Base-by-base conservation (phyloP, 768 basidiomycete genomes). In the Boletus tylopilopsis region DNA sequence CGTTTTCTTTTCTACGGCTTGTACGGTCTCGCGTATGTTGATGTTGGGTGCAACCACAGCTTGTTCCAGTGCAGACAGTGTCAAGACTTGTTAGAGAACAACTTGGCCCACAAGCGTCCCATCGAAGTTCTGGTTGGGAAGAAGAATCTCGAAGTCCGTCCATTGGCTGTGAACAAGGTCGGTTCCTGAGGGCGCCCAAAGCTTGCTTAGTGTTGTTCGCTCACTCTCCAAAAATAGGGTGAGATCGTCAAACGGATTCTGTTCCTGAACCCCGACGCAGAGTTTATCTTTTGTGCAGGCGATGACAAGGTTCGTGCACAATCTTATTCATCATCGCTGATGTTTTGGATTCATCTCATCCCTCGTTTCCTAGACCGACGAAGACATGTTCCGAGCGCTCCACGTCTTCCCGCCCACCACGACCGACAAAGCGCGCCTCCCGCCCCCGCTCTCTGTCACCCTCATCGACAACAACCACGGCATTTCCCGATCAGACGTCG, bases 111-210 rank as follows among this genome's bases (percentile, higher is more conserved):
- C 57, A 90, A 94, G 67, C 78, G 94, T 41, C 94, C 95, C 7
- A 97, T 99, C 51, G 95, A 99, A 71, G 93, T 96, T 5, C 82
- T 96, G 43, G 88, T 95, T 25, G 95, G 95, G 18, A 99, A 99
- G 78, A 97, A 97, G 83, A 97, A 97, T 68, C 76, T 99, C 37
- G 95, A 99, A 73, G 94, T 97, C 19, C 83, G 95, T 52, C 95
- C 94, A 5, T 77, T 94, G 27, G 93, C 94, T 2, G 84, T 97
- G 51, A 97, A 96, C 80, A 98, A 99, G 82, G 77, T 76, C 33
- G 18, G 65, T 53, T 32, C 12, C 18, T 16, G 4, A 36, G 35
- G 45, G 35, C 38, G 16, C 15, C 33, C 48, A 8, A 22, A 13
- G 4, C 15, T 27, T 37, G 11, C 29, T 56, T 22, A 25, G 25